Percentiles rank a stretch among this genome's conserved stretches.
These are phyloP conservation scores for Lactarius psammicola DNA, from an alignment of 768 basidiomycete genomes.

Conservation along the genomic window DNA sequence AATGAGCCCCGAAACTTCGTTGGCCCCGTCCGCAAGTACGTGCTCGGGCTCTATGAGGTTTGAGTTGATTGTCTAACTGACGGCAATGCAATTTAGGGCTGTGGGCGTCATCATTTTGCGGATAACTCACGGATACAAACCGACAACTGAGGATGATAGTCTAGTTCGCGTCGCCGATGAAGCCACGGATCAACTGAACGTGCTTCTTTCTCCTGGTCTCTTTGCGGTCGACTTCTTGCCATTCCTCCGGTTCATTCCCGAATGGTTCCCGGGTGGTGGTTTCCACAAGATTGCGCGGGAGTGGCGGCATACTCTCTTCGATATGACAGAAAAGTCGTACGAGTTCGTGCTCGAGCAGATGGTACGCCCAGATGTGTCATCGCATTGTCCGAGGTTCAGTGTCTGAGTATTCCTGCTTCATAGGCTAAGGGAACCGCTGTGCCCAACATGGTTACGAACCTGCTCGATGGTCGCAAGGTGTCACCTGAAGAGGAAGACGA, in stretches of 20 bases:
- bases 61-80: neutral
- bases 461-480: slow-evolving; percentile 24
- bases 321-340: slow-evolving; percentile 26
- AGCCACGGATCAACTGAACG: slow-evolving; percentile 27
- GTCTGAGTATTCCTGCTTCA: neutral
- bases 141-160: slow-evolving; percentile 20
- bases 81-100: slow-evolving; percentile 10
- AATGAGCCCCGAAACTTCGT: slow-evolving; percentile 25
- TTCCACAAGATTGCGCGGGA: slow-evolving; percentile 30
- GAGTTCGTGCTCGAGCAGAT: slow-evolving; percentile 28
- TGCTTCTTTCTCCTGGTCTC: slow-evolving; percentile 22
- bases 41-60: neutral
- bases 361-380: slow-evolving; percentile 1
- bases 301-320: slow-evolving; percentile 26
- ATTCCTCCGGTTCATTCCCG: slow-evolving; percentile 28
- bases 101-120: slow-evolving; percentile 28
- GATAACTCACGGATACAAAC: slow-evolving; percentile 30
- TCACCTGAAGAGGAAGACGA: no score
- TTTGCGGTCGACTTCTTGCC: slow-evolving; percentile 32
- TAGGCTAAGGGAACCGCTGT: slow-evolving; percentile 28
- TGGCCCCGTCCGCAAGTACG: slow-evolving; percentile 29
- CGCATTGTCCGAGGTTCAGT: neutral
- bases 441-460: slow-evolving; percentile 25
- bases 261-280: slow-evolving; percentile 32
- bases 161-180: slow-evolving; percentile 31